A percentile compares a stretch with the other conserved stretches of the same genome.
These are phyloP conservation scores for Mycena floridula DNA, from an alignment of 768 basidiomycete species.

Conservation along the genomic window DNA sequence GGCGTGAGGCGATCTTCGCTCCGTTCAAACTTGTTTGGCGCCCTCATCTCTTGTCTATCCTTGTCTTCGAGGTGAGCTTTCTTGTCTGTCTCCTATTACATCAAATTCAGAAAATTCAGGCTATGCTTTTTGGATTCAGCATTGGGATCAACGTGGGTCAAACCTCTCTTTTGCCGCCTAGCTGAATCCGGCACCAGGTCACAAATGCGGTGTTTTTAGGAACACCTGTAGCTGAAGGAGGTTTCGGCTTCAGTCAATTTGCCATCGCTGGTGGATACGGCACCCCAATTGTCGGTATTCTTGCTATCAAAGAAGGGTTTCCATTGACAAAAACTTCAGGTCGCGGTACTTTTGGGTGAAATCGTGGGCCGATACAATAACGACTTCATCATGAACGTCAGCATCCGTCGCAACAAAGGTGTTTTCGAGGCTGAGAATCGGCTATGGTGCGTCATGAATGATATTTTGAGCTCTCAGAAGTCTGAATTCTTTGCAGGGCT, in stretches of 20 bases:
- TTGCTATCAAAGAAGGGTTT: not conserved
- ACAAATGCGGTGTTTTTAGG: slow-evolving; percentile 65
- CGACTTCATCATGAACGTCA: slow-evolving; percentile 42
- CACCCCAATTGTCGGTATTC: slow-evolving; percentile 43
- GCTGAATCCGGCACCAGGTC: slow-evolving; percentile 28
- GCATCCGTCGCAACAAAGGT: slow-evolving; percentile 43
- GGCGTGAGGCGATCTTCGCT: slow-evolving; percentile 37
- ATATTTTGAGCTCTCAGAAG: no score
- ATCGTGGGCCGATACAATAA: slow-evolving; percentile 46
- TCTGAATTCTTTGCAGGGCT: slow-evolving; percentile 44
- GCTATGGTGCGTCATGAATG: slow-evolving; percentile 49
- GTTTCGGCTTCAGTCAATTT: slow-evolving; percentile 42
- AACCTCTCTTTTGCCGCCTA: not conserved
- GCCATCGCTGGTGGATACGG: slow-evolving; percentile 49
- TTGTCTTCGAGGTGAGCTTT: slow-evolving; percentile 43
- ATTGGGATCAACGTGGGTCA: slow-evolving; percentile 47
- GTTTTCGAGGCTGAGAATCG: slow-evolving; percentile 58
- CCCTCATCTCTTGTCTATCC: slow-evolving; percentile 48
- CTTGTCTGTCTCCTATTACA: slow-evolving; percentile 2
- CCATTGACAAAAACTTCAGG: slow-evolving; percentile 19
- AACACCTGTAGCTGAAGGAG: slow-evolving; percentile 44
- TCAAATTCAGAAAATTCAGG: slow-evolving; percentile 25
- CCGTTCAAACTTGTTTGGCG: slow-evolving; percentile 54
- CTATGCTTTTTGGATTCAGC: slow-evolving; percentile 29
- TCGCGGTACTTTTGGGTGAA: slow-evolving; percentile 49